phyloP scores from a whole-genome alignment of 345 rosid genomes.

The Bruguiera sexangula region DNA sequence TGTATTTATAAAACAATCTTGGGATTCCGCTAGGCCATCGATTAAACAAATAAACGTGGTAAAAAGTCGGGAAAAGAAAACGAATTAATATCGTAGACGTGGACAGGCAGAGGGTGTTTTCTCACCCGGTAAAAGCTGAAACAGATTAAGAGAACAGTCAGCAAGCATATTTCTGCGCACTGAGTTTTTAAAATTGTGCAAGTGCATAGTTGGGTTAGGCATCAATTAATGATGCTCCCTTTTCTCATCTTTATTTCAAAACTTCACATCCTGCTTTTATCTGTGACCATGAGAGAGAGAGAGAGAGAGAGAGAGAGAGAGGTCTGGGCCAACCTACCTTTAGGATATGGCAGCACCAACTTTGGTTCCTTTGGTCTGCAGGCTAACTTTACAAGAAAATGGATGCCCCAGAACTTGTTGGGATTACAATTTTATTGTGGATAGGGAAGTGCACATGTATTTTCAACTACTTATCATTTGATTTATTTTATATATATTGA shows the following conservation, averaged over 20 bases:
- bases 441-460: too few relatives aligned
- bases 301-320: background rate
- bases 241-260: slow-evolving; percentile 28
- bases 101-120: too few relatives aligned
- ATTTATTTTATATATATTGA: too few relatives aligned
- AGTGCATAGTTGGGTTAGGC: slow-evolving; percentile 13
- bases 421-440: too few relatives aligned
- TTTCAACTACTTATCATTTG: background rate
- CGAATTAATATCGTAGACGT: too few relatives aligned
- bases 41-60: too few relatives aligned
- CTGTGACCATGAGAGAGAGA: background rate
- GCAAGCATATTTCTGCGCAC: slow-evolving; percentile 3
- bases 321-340: too few relatives aligned
- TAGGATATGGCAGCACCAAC: background rate
- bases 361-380: background rate
- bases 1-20: too few relatives aligned
- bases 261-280: slow-evolving; percentile 21
- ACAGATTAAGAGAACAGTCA: background rate
- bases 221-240: slow-evolving; percentile 12
- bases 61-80: too few relatives aligned
- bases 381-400: slow-evolving; percentile 3
- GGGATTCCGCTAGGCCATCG: too few relatives aligned
- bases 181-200: slow-evolving; percentile 8
- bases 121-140: background rate
- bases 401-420: too few relatives aligned